A percentile compares a stretch with the other conserved stretches of the same genome.
Conservation (phyloP, 257 asterid species). For the Galeopsis tetrahit region DNA sequence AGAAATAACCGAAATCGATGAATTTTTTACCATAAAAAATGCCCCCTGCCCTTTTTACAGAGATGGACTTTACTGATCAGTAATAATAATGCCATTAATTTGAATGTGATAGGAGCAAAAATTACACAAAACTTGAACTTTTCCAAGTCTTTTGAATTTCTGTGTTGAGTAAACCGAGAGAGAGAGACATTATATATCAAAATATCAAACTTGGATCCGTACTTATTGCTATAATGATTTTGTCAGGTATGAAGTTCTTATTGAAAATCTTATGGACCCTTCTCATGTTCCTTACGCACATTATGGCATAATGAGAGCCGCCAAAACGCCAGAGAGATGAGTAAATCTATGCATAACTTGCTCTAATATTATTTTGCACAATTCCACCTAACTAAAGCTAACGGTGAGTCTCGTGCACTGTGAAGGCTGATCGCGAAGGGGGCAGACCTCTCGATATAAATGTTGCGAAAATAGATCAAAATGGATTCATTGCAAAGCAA, state of each 20-base stretch:
- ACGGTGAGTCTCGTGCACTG: slow-evolving; percentile 56
- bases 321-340: slow-evolving; percentile 72
- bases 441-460: slow-evolving; percentile 71
- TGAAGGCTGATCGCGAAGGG: slow-evolving; percentile 89
- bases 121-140: neutral
- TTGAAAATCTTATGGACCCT: slow-evolving; percentile 95
- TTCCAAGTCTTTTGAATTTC: neutral
- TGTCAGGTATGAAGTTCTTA: slow-evolving; percentile 82
- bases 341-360: slow-evolving; percentile 42
- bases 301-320: slow-evolving; percentile 69
- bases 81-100: too few species aligned
- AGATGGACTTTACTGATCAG: too few species aligned
- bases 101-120: neutral
- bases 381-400: slow-evolving; percentile 34
- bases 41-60: too few species aligned
- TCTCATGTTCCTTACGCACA: slow-evolving; percentile 96
- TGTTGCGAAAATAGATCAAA: slow-evolving; percentile 47
- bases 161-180: neutral
- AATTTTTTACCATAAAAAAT: too few species aligned
- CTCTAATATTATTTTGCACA: slow-evolving; percentile 1
- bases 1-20: too few species aligned
- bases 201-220: neutral
- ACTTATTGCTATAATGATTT: slow-evolving; percentile 15
- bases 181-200: neutral
- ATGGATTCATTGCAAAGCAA: slow-evolving; percentile 51